Evolutionary conservation across 176 grass and related monocot species (phyloP), one percentile per base, ranked within the genome.

Genomic region (Zea luxurians): DNA sequence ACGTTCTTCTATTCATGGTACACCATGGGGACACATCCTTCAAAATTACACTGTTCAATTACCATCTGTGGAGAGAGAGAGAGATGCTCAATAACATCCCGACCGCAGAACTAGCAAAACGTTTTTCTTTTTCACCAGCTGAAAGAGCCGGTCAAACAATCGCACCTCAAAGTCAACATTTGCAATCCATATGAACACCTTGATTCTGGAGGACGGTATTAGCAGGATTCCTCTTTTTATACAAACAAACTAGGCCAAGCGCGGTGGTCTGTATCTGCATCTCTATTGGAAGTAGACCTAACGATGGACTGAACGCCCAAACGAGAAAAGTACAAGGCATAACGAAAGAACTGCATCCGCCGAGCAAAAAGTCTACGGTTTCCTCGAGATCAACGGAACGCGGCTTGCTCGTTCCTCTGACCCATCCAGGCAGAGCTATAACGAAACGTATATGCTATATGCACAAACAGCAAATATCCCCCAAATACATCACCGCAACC

Each of bases 141-240:
- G 70, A 75, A 13, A 37, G 77, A 80, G 74, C 41, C 17, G 40
- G 79, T 80, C 61, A n/a, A 74, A 60, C 38, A 50, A 54, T 70
- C 8, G 53, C 46, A 54, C 21, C 20, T 47, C 4, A 55, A 62
- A 76, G 49, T 73, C 68, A 58, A 84, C 36, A 85, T 13, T 49
- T 72, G 69, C 49, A 67, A 13, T n/a, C 18, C 60, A 10, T 54
- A 18, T 37, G 13, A 54, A 52, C 68, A 66, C 45, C 4, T 48
- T 40, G 17, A 13, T 7, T 47, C 7, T 58, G 42, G 35, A 66
- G 40, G 37, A 6, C 7, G 37, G 42, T 67, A 80, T 10, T 44
- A 74, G 27, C 41, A 21, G 48, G 44, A 60, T 66, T 58, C 64
- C 12, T 35, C 54, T 21, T 47, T 66, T 59, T 17, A 16, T 1